Evolutionary conservation across 176 grass and related monocot species (phyloP), one percentile per base, ranked within the genome.

Genomic region (Carex scoparia): DNA sequence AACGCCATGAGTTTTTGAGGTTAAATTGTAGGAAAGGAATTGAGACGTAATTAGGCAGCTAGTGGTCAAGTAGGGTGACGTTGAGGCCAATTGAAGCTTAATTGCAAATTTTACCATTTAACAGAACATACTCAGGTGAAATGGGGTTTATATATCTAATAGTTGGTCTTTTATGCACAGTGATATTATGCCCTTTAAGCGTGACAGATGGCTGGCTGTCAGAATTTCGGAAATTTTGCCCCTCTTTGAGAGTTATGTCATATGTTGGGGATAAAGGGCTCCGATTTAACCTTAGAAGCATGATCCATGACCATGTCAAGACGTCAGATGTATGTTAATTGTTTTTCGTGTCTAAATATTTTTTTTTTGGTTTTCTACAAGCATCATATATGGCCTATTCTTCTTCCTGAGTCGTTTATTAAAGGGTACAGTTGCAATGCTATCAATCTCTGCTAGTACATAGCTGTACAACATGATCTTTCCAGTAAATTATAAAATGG

Each of bases 161-260:
- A 7, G 15, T 9, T 37, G 15, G 81, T 67, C 6, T 65, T 86
- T 61, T 15, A 23, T 61, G 54, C 88, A 69, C 91, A 98, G 95
- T 98, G 83, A 90, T 98, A 44, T 81, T 98, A 88, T 98, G 95
- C 46, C 95, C 95, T 69, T 82, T 98, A 27, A 94, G 95, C 7
- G 92, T 98, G 53, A 90, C 92, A 4, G 86, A 86, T 85, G 89
- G 92, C 58, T 98, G 95, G 95, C 59, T 90, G 40, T 93, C 91
- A 59, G 95, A 98, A 63, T 98, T 98, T 72, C 55, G 12, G 33
- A 94, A 94, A 80, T 94, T 98, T 62, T 94, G 91, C 61, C 86
- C 92, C 6, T 80, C 86, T 12, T 72, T 98, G 77, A 94, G 62
- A 79, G 86, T 94, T 85, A 66, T 91, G 42, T 81, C 60, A 49